Base-by-base conservation (phyloP, 305 asterid species). In the Solanum hybrid region DNA sequence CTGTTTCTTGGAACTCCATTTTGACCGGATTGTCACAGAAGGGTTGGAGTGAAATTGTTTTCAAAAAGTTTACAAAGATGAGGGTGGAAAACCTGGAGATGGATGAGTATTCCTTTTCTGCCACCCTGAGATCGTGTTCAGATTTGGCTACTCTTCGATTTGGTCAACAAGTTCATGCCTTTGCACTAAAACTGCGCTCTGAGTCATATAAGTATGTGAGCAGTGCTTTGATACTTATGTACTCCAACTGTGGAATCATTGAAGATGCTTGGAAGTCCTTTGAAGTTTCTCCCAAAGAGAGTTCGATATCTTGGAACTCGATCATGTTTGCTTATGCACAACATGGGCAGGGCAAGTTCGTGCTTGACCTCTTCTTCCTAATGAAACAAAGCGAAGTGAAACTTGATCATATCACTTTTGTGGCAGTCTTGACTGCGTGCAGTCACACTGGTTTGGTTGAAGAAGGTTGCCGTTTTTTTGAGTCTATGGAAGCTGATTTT, bases 381-480 rank as follows among this genome's bases (percentile, higher is more conserved):
- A 97, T 96, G 98, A 90, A 34, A 46, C 90, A 93, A 90, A 74
- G 92, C 79, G 81, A 89, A 13, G 96, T 95, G 90, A 94, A 92
- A 93, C 90, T 93, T 69, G 99, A 96, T 90, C 98, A 97, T 57
- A 92, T 97, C 90, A 97, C 96, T 85, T 95, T 97, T 83, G 98
- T 97, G 35, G 99, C 99, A 51, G 93, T 95, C 89, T 91, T 96
- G 71, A 97, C 95, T 78, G 98, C 99, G 18, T 96, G 99, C 86
- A 97, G 98, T 90, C 99, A 97, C 94, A 91, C 94, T 89, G 98
- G 99, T 80, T 90, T 97, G 75, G 98, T 97, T 28, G 96, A 96
- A 31, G 97, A 94, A 93, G 99, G 98, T 84, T 92, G 91, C 76
- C 33, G 89, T 26, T 89, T 96, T 57, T 91, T 97, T 40, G 94